Conservation (phyloP, 805 yeast genomes). For the Suhomyces vadensis region DNA sequence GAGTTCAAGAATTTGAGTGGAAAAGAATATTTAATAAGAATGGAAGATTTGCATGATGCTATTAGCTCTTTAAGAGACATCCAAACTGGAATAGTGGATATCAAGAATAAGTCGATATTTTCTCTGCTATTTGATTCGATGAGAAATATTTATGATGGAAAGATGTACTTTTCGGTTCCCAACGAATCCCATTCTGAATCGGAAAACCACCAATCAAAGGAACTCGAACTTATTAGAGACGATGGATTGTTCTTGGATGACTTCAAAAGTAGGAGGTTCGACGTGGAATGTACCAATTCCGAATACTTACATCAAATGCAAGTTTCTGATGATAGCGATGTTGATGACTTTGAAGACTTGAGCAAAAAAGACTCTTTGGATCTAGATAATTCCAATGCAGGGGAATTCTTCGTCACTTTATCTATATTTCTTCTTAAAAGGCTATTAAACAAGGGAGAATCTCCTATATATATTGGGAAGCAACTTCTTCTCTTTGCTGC, state of each 20-base stretch:
- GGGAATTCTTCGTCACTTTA: constrained; percentile 14
- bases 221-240: no score
- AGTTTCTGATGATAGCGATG: constrained; percentile 29
- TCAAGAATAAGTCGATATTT: neutral
- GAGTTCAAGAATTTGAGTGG: neutral
- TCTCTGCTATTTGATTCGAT: neutral
- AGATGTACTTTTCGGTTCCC: neutral
- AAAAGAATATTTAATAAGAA: neutral
- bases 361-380: neutral
- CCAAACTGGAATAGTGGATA: neutral
- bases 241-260: constrained; percentile 14
- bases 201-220: no score
- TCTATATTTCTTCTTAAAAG: constrained; percentile 18
- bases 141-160: neutral
- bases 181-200: no score
- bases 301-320: constrained; percentile 29
- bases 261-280: constrained; percentile 12
- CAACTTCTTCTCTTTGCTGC: constrained; percentile 25
- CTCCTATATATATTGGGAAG: constrained; percentile 26
- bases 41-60: neutral
- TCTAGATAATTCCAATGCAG: neutral
- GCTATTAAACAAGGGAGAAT: constrained; percentile 30
- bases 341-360: constrained; percentile 2
- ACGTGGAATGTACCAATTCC: neutral
- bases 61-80: neutral